Percentiles rank a stretch among this genome's conserved stretches.
Evolutionary conservation across 2,329 filamentous ascomycete genomes (phyloP).

Genomic region (Pseudohalonectria lignicola): DNA sequence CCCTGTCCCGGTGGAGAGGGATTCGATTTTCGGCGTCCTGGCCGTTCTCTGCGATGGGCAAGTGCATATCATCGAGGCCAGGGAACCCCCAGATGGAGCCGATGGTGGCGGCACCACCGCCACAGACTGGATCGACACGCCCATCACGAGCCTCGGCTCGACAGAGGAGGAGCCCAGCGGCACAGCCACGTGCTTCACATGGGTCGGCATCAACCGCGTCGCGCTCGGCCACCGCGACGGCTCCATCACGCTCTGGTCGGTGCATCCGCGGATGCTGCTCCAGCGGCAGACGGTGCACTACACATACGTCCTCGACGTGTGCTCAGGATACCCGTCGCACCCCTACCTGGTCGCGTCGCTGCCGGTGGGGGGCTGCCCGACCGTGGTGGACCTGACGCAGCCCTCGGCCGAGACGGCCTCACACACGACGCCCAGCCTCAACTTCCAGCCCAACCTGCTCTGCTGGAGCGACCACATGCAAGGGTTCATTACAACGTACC

Average conservation of each 20-base stretch:
- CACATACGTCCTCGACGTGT: constrained; percentile 41
- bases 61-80: constrained; percentile 35
- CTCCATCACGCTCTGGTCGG: constrained; percentile 44
- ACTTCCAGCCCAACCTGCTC: constrained; percentile 40
- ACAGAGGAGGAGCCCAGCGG: constrained; percentile 31
- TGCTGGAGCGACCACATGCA: constrained; percentile 44
- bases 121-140: constrained; percentile 31
- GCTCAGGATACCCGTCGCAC: constrained; percentile 43
- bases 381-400: constrained; percentile 39
- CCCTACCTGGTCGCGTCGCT: constrained; percentile 44
- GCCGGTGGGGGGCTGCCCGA: constrained; percentile 41
- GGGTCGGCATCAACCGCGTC: constrained; percentile 43
- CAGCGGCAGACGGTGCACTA: constrained; percentile 42
- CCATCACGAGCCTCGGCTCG: constrained; percentile 32
- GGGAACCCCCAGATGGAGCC: constrained; percentile 6
- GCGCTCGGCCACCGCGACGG: constrained; percentile 46
- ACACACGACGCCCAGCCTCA: constrained; percentile 36
- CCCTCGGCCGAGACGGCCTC: constrained; percentile 43
- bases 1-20: constrained; percentile 23
- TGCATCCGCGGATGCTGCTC: constrained; percentile 35
- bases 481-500: constrained; percentile 41
- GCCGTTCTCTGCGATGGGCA: constrained; percentile 41
- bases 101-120: constrained; percentile 6
- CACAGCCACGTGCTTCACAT: constrained; percentile 40
- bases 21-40: constrained; percentile 24